phyloP scores from a whole-genome alignment of 1,139 yeast genomes.

The Petasospora rhodanensis region DNA sequence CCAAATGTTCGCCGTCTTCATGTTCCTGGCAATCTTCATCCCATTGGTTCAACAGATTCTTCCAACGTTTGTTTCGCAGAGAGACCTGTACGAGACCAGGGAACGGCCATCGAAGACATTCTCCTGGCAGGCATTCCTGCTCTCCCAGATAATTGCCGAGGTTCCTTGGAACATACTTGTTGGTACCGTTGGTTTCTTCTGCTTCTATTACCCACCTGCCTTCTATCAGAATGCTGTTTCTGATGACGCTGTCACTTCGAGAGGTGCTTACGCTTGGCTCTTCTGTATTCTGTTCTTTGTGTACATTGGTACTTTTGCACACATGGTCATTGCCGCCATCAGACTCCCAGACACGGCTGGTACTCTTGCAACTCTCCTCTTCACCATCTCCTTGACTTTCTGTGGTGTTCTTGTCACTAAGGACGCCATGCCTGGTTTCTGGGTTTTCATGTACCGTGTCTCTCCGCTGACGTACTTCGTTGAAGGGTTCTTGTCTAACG shows the following conservation, averaged over 20 bases:
- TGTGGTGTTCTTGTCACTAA: slow-evolving; percentile 78
- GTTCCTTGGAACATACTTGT: slow-evolving; percentile 67
- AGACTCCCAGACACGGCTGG: slow-evolving; percentile 75
- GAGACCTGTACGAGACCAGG: slow-evolving; percentile 83
- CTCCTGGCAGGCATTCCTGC: slow-evolving; percentile 57
- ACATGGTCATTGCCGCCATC: slow-evolving; percentile 55
- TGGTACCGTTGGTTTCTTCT: slow-evolving; percentile 64
- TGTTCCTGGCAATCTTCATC: slow-evolving; percentile 59
- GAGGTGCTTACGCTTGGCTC: slow-evolving; percentile 17
- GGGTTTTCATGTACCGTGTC: slow-evolving; percentile 61
- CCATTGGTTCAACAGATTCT: slow-evolving; percentile 69
- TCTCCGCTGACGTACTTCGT: slow-evolving; percentile 63
- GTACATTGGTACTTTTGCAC: slow-evolving; percentile 62
- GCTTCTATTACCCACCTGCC: slow-evolving; percentile 84
- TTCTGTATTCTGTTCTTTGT: slow-evolving; percentile 49
- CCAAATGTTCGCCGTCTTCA: slow-evolving; percentile 67
- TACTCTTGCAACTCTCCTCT: slow-evolving; percentile 56
- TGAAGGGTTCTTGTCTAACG: slow-evolving; percentile 47
- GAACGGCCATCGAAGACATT: slow-evolving; percentile 75
- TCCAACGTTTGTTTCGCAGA: slow-evolving; percentile 65
- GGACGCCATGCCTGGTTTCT: slow-evolving; percentile 50
- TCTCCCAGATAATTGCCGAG: slow-evolving; percentile 64
- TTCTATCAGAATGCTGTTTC: slow-evolving; percentile 50
- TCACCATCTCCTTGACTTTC: slow-evolving; percentile 67
- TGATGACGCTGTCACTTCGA: slow-evolving; percentile 25